Percentiles rank a stretch among this genome's conserved stretches.
Evolutionary conservation across 2,329 filamentous ascomycete species (phyloP).

Genomic region (Sphaerostilbella broomeana): DNA sequence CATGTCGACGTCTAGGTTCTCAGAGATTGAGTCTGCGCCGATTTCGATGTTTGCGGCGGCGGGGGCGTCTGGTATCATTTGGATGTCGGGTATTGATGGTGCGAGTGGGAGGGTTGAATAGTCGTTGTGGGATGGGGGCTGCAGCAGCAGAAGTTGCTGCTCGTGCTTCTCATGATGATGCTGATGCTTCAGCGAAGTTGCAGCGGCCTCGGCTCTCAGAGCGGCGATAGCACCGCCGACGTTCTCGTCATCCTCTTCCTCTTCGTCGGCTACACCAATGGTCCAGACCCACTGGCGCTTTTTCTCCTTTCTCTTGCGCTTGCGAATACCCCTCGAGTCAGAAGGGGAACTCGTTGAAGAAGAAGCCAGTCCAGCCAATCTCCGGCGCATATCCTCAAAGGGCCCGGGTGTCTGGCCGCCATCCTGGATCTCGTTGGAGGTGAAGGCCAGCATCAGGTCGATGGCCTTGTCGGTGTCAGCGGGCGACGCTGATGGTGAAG

Average conservation of each 20-base stretch:
- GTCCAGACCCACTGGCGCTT: constrained; percentile 62
- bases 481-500: constrained; percentile 30
- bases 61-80: constrained; percentile 25
- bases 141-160: too few relatives aligned
- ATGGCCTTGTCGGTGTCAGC: constrained; percentile 35
- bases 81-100: constrained; percentile 6
- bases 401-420: constrained; percentile 57
- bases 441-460: constrained; percentile 46
- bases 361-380: constrained; percentile 44
- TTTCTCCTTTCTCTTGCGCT: constrained; percentile 51
- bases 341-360: constrained; percentile 37
- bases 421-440: constrained; percentile 49
- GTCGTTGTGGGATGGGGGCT: too few relatives aligned
- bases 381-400: constrained; percentile 55
- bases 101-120: too few relatives aligned
- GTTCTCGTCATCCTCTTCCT: constrained; percentile 36
- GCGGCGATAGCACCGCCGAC: constrained; percentile 38
- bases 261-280: constrained; percentile 48
- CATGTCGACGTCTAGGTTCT: constrained; percentile 40
- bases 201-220: constrained; percentile 28
- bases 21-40: constrained; percentile 20
- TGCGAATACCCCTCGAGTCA: constrained; percentile 41
- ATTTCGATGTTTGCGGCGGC: constrained; percentile 39
- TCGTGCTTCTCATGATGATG: too few relatives aligned
- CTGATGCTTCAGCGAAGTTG: too few relatives aligned